Evolutionary conservation across 164 flowering plant species (phyloP), one percentile per base, ranked within the genome.

Genomic region (Buxus sempervirens): DNA sequence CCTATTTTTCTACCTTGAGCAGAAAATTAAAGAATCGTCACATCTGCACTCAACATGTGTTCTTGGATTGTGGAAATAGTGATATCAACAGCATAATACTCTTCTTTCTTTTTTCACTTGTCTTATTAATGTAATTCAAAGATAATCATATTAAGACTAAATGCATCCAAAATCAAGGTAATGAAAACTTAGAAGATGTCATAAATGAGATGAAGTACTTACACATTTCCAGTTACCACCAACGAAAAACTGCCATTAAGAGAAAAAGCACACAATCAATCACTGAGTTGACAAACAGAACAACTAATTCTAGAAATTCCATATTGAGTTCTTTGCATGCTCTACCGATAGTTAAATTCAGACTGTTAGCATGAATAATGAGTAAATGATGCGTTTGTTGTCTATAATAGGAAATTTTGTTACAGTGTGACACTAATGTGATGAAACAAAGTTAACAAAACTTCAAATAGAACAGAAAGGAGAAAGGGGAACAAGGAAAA

Each of bases 201-300:
- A 1, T 5, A 59, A 24, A 20, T 25, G 0, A 25, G 15, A 13
- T 38, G 13, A n/a, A 41, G 63, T 75, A 86, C 99, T 89, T 87
- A 92, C 99, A 80, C 99, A 95, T 62, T 95, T 95, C 99, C 97
- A 95, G 78, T 95, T 95, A 55, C 99, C 99, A 21, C 97, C 99
- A 75, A 95, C 99, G 59, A 95, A 95, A 81, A 95, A 95, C 99
- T 95, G 97, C 89, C 82, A 81, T 9, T 38, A 78, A 58, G 77
- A 73, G 45, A 27, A 61, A n/a, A 70, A 68, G 1, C 54, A 67
- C 23, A 57, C 51, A 25, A 75, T 64, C 48, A 62, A 27, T 14
- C 25, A 68, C 32, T 53, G 38, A 38, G 51, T 49, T 28, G 42
- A 51, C 36, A 57, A 63, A 64, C 18, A 62, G 54, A 5, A 64